phyloP scores from a whole-genome alignment of 352 stramenopile species.

The Pythium folliculosum region DNA sequence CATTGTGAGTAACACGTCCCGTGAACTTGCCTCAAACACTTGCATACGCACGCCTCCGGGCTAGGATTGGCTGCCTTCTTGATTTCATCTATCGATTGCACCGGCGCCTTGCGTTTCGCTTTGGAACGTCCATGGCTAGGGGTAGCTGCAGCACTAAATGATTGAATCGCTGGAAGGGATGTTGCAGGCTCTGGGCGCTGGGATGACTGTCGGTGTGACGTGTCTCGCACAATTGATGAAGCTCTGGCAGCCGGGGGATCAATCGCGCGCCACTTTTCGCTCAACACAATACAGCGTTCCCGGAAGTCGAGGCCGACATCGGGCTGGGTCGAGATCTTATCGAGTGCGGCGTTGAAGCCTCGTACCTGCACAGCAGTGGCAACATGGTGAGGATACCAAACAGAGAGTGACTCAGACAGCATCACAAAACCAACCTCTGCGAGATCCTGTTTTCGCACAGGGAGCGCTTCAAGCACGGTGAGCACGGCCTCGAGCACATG shows the following conservation, averaged over 20 bases:
- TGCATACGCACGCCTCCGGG: slow-evolving; percentile 3
- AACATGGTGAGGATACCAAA: too few relatives aligned
- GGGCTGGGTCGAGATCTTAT: slow-evolving; percentile 12
- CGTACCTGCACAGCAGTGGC: slow-evolving; percentile 18
- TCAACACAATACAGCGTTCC: slow-evolving; percentile 19
- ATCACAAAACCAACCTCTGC: slow-evolving; percentile 37
- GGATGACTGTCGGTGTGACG: not conserved
- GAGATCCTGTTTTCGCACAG: slow-evolving; percentile 66
- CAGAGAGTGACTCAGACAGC: too few relatives aligned
- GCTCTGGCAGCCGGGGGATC: slow-evolving; percentile 12
- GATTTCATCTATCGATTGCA: not conserved
- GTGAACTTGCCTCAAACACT: slow-evolving; percentile 10
- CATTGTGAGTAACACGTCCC: not conserved
- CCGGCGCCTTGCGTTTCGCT: slow-evolving; percentile 7
- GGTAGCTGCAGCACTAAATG: not conserved
- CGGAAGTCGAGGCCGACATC: slow-evolving; percentile 21
- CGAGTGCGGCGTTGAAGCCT: slow-evolving; percentile 14
- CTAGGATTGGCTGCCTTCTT: not conserved
- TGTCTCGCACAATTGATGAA: not conserved
- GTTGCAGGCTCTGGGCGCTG: not conserved
- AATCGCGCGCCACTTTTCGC: slow-evolving; percentile 27
- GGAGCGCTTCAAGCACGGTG: slow-evolving; percentile 48
- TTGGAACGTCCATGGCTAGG: not conserved
- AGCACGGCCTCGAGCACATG: slow-evolving; percentile 74
- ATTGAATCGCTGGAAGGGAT: slow-evolving; percentile 14